These are phyloP conservation scores for Ophiocordyceps sinensis DNA, from an alignment of 2,329 filamentous ascomycete species.

Conservation along the genomic window DNA sequence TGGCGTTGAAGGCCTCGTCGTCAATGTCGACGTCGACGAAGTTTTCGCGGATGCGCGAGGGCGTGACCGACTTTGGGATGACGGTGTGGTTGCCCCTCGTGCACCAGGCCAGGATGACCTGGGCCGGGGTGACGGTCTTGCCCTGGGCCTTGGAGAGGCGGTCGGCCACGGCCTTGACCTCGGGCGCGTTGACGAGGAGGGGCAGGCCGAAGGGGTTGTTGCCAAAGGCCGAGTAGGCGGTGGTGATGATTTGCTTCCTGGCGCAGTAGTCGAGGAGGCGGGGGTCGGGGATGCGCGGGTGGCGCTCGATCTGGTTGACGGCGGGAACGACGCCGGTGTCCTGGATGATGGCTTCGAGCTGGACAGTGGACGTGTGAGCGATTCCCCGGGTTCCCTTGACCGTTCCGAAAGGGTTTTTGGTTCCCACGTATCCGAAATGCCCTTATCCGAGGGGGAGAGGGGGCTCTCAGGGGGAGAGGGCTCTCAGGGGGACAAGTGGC, in stretches of 20 bases:
- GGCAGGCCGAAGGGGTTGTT: constrained; percentile 28
- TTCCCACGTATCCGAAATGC: too few species aligned
- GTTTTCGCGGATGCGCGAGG: constrained; percentile 53
- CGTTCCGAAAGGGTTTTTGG: too few species aligned
- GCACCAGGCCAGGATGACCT: constrained; percentile 43
- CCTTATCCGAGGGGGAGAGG: too few species aligned
- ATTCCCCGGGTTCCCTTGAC: not conserved
- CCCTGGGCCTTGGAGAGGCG: constrained; percentile 19
- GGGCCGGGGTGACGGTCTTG: constrained; percentile 25
- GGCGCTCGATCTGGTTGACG: constrained; percentile 56
- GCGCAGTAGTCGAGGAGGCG: constrained; percentile 45
- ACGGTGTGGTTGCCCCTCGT: constrained; percentile 48
- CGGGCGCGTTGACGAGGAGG: constrained; percentile 43
- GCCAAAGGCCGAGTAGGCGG: constrained; percentile 46
- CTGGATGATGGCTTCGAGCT: constrained; percentile 39
- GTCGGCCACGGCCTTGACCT: constrained; percentile 41
- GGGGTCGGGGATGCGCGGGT: constrained; percentile 45
- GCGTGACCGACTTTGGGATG: constrained; percentile 62
- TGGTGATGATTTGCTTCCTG: constrained; percentile 49
- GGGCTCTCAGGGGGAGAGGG: too few species aligned
- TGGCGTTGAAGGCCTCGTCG: constrained; percentile 41
- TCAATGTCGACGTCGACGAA: constrained; percentile 51
- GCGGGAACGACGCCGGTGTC: constrained; percentile 43
- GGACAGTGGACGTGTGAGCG: constrained; percentile 2
- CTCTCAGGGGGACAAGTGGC: not conserved